phyloP scores from a whole-genome alignment of 129 eudicot species.

The Lonicera japonica region DNA sequence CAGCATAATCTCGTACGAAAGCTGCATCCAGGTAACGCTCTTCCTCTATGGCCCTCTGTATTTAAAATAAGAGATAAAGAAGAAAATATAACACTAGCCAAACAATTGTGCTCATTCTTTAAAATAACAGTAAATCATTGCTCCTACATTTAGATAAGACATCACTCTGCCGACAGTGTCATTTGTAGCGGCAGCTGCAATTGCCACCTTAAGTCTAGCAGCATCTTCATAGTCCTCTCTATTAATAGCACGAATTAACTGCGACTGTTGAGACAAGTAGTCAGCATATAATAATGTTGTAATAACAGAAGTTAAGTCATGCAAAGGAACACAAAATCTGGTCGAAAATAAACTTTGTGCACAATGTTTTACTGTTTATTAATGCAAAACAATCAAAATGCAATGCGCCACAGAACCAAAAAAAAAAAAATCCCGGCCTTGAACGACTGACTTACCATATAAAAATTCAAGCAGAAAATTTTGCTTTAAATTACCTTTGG shows the following conservation, averaged over 20 bases:
- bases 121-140: neutral
- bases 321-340: neutral
- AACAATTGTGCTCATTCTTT: neutral
- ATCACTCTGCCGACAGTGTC: slow-evolving; percentile 90
- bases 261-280: slow-evolving; percentile 46
- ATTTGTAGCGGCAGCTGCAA: slow-evolving; percentile 85
- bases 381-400: neutral
- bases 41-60: slow-evolving; percentile 78
- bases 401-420: neutral
- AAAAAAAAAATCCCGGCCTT: neutral
- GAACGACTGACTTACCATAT: neutral
- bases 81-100: neutral
- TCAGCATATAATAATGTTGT: slow-evolving; percentile 1
- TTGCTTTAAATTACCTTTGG: neutral
- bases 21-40: slow-evolving; percentile 89
- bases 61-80: slow-evolving; percentile 4
- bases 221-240: slow-evolving; percentile 92
- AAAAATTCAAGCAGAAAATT: neutral
- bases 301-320: neutral
- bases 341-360: neutral
- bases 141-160: slow-evolving; percentile 60
- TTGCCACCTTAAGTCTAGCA: slow-evolving; percentile 91
- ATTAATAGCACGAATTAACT: slow-evolving; percentile 53
- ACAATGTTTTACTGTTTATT: neutral
- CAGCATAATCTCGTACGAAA: slow-evolving; percentile 69